Conservation (phyloP, 2,329 filamentous ascomycete genomes). For the Penicillium sp. region DNA sequence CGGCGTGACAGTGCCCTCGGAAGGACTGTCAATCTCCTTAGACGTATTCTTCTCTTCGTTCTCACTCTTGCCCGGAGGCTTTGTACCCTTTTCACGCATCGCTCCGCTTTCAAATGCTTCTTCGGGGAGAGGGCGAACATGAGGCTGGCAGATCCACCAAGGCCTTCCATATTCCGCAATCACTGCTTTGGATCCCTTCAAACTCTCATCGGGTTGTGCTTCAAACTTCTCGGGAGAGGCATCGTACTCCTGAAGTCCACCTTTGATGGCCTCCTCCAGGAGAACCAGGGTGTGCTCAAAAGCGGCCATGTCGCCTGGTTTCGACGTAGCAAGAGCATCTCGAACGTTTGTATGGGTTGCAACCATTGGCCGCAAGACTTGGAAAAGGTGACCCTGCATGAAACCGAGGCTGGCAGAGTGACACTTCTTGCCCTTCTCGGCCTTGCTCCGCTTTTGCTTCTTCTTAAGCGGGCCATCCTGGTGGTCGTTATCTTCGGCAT, state of each 20-base stretch:
- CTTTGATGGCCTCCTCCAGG: conserved; percentile 71
- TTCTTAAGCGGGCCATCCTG: conserved; percentile 52
- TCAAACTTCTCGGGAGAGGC: conserved; percentile 40
- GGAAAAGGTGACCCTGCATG: conserved; percentile 91
- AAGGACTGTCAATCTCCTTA: conserved; percentile 1
- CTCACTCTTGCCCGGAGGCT: conserved; percentile 6
- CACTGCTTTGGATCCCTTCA: conserved; percentile 54
- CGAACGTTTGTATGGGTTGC: conserved; percentile 76
- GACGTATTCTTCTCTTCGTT: conserved; percentile 14
- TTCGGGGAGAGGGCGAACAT: conserved; percentile 79
- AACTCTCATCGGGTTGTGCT: conserved; percentile 33
- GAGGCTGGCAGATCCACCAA: conserved; percentile 88
- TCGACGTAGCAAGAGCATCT: conserved; percentile 71
- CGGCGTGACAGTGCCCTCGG: conserved; percentile 14
- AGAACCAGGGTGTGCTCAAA: conserved; percentile 74
- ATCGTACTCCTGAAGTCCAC: conserved; percentile 68
- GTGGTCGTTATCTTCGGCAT: conserved; percentile 36
- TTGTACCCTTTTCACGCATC: conserved; percentile 69
- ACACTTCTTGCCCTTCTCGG: conserved; percentile 46
- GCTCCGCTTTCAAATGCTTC: conserved; percentile 83
- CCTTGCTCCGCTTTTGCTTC: conserved; percentile 40
- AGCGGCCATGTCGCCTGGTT: conserved; percentile 67
- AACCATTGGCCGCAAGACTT: conserved; percentile 80
- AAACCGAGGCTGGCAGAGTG: conserved; percentile 66
- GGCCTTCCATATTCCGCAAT: conserved; percentile 74